Base-by-base conservation (phyloP, 176 grass and related monocot species). In the Otatea glauca region DNA sequence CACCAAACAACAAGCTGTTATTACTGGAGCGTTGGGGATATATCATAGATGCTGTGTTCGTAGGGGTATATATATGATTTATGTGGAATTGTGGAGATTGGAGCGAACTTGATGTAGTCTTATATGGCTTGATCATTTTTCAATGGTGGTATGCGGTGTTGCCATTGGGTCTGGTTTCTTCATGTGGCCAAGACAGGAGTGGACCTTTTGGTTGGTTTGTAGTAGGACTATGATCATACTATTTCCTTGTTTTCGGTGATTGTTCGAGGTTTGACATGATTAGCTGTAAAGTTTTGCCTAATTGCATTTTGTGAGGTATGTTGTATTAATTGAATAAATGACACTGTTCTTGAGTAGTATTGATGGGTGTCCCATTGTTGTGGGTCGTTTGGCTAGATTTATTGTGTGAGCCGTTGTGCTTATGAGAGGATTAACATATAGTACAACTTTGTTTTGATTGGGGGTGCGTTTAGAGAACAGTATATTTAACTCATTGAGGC, bases 11-110 rank as follows among this genome's bases (percentile, higher is more conserved):
- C 37, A 44, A 62, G 7, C 29, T 44, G 49, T 43, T 32, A 10
- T 14, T 67, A 32, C 59, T 41, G 49, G 37, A 73, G 68, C 16
- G 51, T 72, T 72, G 54, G 55, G 55, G 70, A 53, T 84, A 17
- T 32, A 51, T 25, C 18, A 14, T 48, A 37, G 54, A 73, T 62
- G 17, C 4, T 74, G 24, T 24, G 70, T 51, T 65, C 29, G 43
- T 39, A 18, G 43, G 11, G 2, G 4, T 68, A 12, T 48, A 12
- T 48, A 17, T 72, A 34, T 50, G 17, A 62, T 61, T 24, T 71
- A 47, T 55, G 23, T 45, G 51, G 20, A 20, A 18, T 43, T 47
- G 37, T 56, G 16, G 73, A 67, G 49, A 68, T 58, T 68, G 72
- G 51, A 43, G 18, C 25, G 73, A 41, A 32, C 35, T 21, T 20